phyloP scores from a whole-genome alignment of 768 basidiomycete species.

The Lyophyllum decastes region DNA sequence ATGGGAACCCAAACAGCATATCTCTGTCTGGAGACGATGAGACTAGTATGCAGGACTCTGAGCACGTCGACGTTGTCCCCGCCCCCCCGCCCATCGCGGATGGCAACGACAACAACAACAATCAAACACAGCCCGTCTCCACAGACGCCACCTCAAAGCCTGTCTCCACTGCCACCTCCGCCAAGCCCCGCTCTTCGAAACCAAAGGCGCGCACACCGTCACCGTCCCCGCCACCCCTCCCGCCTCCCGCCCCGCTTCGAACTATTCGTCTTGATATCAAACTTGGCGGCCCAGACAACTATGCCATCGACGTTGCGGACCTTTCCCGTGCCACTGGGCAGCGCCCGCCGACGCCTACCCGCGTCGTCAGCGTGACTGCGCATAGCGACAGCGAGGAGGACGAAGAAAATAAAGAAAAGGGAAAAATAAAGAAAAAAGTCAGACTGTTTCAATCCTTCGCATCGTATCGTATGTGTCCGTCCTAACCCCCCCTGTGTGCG shows the following conservation, averaged over 20 bases:
- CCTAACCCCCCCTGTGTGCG: too few species aligned
- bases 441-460: background rate
- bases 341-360: conserved; percentile 29
- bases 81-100: conserved; percentile 1
- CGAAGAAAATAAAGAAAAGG: conserved; percentile 35
- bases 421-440: conserved; percentile 35
- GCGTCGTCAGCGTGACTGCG: conserved; percentile 37
- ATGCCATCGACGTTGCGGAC: conserved; percentile 59
- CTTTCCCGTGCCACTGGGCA: conserved; percentile 61
- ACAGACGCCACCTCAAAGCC: conserved; percentile 16
- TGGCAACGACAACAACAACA: conserved; percentile 11
- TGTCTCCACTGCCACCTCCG: conserved; percentile 19
- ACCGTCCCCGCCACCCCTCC: conserved; percentile 31
- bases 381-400: conserved; percentile 52
- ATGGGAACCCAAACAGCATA: background rate
- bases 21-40: background rate
- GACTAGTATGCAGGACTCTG: background rate
- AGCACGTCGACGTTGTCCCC: background rate
- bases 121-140: background rate
- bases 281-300: conserved; percentile 65
- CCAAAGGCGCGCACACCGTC: conserved; percentile 24
- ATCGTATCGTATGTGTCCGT: background rate
- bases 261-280: conserved; percentile 64
- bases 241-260: conserved; percentile 47
- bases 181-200: conserved; percentile 57